Conservation (phyloP, 768 basidiomycete genomes). For the Macrolepiota albuminosa region DNA sequence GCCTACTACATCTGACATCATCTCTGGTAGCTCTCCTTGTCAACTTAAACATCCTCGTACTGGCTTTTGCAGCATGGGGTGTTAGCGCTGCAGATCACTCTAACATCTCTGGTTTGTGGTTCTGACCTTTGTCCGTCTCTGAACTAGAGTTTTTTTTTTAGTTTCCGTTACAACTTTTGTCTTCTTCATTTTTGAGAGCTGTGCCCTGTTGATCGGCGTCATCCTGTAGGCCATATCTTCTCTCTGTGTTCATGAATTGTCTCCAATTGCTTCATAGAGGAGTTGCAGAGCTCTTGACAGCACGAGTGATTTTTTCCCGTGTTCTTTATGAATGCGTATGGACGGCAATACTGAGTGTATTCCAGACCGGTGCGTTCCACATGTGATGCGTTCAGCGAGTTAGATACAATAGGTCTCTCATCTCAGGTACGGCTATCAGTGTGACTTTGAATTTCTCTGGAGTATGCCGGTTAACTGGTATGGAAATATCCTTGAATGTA, state of each 20-base stretch:
- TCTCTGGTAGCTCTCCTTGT: slow-evolving; percentile 36
- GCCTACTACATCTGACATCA: not conserved
- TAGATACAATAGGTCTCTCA: not conserved
- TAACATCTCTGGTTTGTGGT: slow-evolving; percentile 29
- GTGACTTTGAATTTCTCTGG: slow-evolving; percentile 38
- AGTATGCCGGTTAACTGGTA: slow-evolving; percentile 27
- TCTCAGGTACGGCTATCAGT: slow-evolving; percentile 44
- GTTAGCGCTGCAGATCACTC: slow-evolving; percentile 32
- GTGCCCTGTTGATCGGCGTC: slow-evolving; percentile 30
- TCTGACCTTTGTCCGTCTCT: not conserved
- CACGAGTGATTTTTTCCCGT: slow-evolving; percentile 32
- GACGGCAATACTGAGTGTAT: slow-evolving; percentile 41
- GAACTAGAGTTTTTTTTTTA: slow-evolving; percentile 15
- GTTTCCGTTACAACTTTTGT: slow-evolving; percentile 41
- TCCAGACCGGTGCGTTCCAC: slow-evolving; percentile 44
- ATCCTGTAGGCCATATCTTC: slow-evolving; percentile 24
- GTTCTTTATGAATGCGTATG: slow-evolving; percentile 53
- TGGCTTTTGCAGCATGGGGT: slow-evolving; percentile 60
- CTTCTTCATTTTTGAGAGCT: slow-evolving; percentile 45
- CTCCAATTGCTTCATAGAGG: slow-evolving; percentile 17
- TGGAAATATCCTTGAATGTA: slow-evolving; percentile 12
- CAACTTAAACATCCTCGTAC: slow-evolving; percentile 45
- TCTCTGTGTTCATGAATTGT: not conserved
- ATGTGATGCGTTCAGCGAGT: not conserved
- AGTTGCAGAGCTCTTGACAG: slow-evolving; percentile 31